Evolutionary conservation across 352 stramenopile genomes (phyloP).

Genomic region (Globisporangium nodosum): DNA sequence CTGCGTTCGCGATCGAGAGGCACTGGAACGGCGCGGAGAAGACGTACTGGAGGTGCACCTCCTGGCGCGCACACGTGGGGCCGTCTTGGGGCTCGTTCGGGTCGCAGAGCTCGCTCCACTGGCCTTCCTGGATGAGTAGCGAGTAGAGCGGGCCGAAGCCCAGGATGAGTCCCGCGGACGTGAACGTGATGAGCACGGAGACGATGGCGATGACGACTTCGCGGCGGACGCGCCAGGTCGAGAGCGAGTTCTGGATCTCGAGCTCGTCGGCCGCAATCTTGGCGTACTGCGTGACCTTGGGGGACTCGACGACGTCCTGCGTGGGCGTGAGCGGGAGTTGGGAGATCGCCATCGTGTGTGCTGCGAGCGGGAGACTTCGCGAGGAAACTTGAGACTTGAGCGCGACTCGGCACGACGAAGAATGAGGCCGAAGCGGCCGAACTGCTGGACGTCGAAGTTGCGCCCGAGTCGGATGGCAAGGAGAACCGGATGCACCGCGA

Average conservation of each 20-base stretch:
- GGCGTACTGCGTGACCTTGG: constrained; percentile 9
- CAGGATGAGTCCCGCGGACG: constrained; percentile 35
- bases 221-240: constrained; percentile 20
- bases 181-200: constrained; percentile 25
- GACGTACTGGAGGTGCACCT: constrained; percentile 45
- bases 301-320: constrained; percentile 3
- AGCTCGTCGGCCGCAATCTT: constrained; percentile 10
- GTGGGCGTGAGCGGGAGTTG: constrained; percentile 8
- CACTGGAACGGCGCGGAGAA: constrained; percentile 45
- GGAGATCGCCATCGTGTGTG: not conserved
- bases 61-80: constrained; percentile 31
- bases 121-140: constrained; percentile 30
- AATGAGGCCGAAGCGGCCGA: not conserved
- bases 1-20: constrained; percentile 37
- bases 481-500: no score
- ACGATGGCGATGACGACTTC: constrained; percentile 18
- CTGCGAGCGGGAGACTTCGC: not conserved
- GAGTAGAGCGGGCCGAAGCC: constrained; percentile 50
- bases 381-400: constrained; percentile 2
- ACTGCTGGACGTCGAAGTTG: not conserved
- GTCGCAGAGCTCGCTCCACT: constrained; percentile 39
- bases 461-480: not conserved
- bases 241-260: constrained; percentile 24
- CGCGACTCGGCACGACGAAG: constrained; percentile 1
- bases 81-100: constrained; percentile 18